Evolutionary conservation across 2,329 filamentous ascomycete genomes (phyloP).

Genomic region (Botrytis squamosa): DNA sequence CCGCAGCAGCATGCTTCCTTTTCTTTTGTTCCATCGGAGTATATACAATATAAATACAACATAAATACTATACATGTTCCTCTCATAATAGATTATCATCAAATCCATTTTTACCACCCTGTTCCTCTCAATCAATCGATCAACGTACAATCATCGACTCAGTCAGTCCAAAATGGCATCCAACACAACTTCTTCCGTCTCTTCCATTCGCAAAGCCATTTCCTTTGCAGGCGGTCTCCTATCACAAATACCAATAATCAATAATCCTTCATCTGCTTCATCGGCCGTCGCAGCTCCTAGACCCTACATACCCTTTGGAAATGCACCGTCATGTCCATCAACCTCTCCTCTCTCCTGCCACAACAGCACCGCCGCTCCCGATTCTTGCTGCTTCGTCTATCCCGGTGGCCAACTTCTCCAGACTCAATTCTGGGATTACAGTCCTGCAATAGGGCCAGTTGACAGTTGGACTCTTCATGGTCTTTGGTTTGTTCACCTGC

Average conservation of each 20-base stretch:
- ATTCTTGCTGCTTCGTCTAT: constrained; percentile 74
- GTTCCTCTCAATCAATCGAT: neutral
- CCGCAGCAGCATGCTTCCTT: neutral
- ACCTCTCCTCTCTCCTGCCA: constrained; percentile 56
- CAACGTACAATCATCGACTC: neutral
- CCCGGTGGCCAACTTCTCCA: constrained; percentile 70
- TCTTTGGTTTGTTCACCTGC: constrained; percentile 45
- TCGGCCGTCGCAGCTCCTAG: neutral
- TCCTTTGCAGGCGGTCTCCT: constrained; percentile 31
- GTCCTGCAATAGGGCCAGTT: constrained; percentile 59
- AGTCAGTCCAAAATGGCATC: constrained; percentile 4
- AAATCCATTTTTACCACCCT: neutral
- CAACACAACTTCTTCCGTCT: constrained; percentile 19
- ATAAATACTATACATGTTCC: neutral
- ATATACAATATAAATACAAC: neutral
- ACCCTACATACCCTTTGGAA: constrained; percentile 22
- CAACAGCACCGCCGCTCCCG: constrained; percentile 57
- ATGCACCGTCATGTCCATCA: constrained; percentile 34
- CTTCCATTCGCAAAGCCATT: constrained; percentile 33
- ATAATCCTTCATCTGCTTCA: constrained; percentile 18
- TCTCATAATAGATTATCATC: neutral
- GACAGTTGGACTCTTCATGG: constrained; percentile 76
- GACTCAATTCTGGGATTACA: constrained; percentile 77
- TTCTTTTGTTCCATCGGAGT: neutral
- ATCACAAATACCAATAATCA: constrained; percentile 31